phyloP scores from a whole-genome alignment of 2,329 filamentous ascomycete genomes.

The Hymenoscyphus scutula region DNA sequence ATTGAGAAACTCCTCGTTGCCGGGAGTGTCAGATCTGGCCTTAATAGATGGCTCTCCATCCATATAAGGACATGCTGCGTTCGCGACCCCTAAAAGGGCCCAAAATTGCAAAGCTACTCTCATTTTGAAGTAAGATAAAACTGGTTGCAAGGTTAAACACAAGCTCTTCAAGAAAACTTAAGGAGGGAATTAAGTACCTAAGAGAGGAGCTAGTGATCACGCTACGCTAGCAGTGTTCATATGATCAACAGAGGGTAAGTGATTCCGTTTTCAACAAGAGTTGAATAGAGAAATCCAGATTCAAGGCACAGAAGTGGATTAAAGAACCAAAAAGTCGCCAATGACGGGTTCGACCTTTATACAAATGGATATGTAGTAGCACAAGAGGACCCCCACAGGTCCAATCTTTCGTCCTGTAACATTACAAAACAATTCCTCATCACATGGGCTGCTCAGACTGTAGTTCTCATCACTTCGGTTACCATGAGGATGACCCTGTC shows the following conservation, averaged over 20 bases:
- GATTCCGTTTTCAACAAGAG: no score
- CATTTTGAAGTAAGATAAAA: conserved; percentile 8
- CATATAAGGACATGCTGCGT: conserved; percentile 43
- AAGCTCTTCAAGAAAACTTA: no score
- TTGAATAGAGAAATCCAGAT: neutral
- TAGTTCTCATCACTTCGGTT: neutral
- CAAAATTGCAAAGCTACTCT: conserved; percentile 5
- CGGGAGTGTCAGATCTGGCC: conserved; percentile 10
- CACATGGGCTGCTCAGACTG: conserved; percentile 1
- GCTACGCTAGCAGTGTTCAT: no score
- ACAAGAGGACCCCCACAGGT: neutral
- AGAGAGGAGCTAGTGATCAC: no score
- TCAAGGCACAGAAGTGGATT: neutral
- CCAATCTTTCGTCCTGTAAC: neutral
- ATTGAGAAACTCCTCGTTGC: conserved; percentile 12
- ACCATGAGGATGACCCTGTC: neutral
- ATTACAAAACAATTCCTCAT: neutral
- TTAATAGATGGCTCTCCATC: conserved; percentile 32
- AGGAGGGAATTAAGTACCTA: no score
- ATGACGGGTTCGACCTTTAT: neutral
- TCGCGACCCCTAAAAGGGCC: conserved; percentile 32
- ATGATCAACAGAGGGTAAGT: no score
- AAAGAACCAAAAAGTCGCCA: neutral
- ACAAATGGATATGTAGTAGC: neutral
- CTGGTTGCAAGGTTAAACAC: no score